Evolutionary conservation across 176 grass and related monocot species (phyloP).

Genomic region (Cymbopogon citratus): DNA sequence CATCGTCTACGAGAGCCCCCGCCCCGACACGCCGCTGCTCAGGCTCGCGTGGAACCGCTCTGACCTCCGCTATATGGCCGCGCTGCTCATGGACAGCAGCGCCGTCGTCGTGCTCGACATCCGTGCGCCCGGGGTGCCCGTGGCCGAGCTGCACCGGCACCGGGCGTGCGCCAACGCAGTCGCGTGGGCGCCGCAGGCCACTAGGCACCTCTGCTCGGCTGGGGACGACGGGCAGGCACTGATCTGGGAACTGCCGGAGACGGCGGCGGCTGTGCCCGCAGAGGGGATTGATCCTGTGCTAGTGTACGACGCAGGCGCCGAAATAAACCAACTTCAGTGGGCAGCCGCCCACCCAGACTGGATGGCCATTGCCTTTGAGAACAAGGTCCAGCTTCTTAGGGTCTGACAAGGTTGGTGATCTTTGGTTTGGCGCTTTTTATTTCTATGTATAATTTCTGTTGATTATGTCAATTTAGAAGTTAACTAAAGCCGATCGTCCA

Average conservation of each 20-base stretch:
- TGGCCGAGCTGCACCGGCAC: constrained; percentile 85
- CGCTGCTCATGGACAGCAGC: constrained; percentile 92
- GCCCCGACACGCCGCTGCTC: constrained; percentile 81
- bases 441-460: not conserved
- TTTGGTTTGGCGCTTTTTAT: not conserved
- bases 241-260: constrained; percentile 68
- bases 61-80: constrained; percentile 74
- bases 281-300: constrained; percentile 75
- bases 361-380: constrained; percentile 84
- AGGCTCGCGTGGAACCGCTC: constrained; percentile 86
- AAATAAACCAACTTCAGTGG: constrained; percentile 97
- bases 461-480: not conserved
- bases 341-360: constrained; percentile 64
- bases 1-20: constrained; percentile 95
- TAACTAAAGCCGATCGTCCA: not conserved
- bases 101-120: constrained; percentile 92
- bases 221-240: constrained; percentile 84
- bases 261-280: constrained; percentile 30
- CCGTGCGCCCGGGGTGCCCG: constrained; percentile 66
- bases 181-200: constrained; percentile 70
- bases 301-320: constrained; percentile 52
- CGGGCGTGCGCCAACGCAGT: constrained; percentile 71
- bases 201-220: constrained; percentile 70
- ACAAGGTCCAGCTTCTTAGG: constrained; percentile 85
- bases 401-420: constrained; percentile 49